Conservation (phyloP, 2,329 filamentous ascomycete genomes). For the Epichloe brachyelytri region DNA sequence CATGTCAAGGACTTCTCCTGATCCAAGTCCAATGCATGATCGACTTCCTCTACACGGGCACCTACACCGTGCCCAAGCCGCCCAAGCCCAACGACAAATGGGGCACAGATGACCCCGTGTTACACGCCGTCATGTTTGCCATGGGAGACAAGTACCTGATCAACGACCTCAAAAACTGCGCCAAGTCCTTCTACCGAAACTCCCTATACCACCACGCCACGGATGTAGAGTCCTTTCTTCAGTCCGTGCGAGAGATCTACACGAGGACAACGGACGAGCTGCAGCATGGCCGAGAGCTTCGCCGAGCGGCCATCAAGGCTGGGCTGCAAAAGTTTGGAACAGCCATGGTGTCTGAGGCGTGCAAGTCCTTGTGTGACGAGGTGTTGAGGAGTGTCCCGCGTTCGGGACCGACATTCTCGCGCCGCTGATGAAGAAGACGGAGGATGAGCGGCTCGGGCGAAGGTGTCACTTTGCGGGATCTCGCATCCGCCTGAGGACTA, state of each 20-base stretch:
- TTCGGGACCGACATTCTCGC: not conserved
- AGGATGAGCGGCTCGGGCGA: not conserved
- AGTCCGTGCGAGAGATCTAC: not conserved
- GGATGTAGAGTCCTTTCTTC: not conserved
- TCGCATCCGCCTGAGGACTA: not conserved
- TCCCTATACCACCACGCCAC: not conserved
- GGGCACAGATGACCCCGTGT: not conserved
- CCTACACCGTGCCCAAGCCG: not conserved
- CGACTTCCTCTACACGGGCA: slow-evolving; percentile 1
- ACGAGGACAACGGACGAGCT: not conserved
- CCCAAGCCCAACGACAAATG: not conserved
- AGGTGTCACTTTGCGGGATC: not conserved
- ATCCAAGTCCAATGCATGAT: not conserved
- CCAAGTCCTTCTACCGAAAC: not conserved
- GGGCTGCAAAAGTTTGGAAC: not conserved
- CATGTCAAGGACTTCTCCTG: not conserved
- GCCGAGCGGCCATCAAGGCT: not conserved
- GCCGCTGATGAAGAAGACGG: slow-evolving; percentile 2
- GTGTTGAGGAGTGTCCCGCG: not conserved
- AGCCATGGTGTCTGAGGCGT: not conserved
- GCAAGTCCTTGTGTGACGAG: not conserved
- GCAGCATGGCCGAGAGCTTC: not conserved
- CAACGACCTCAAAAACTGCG: not conserved
- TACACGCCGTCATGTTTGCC: slow-evolving; percentile 1
- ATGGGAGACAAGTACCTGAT: not conserved